Evolutionary conservation across 768 basidiomycete species (phyloP), one percentile per base, ranked within the genome.

Genomic region (Neoboletus brunneissimus): DNA sequence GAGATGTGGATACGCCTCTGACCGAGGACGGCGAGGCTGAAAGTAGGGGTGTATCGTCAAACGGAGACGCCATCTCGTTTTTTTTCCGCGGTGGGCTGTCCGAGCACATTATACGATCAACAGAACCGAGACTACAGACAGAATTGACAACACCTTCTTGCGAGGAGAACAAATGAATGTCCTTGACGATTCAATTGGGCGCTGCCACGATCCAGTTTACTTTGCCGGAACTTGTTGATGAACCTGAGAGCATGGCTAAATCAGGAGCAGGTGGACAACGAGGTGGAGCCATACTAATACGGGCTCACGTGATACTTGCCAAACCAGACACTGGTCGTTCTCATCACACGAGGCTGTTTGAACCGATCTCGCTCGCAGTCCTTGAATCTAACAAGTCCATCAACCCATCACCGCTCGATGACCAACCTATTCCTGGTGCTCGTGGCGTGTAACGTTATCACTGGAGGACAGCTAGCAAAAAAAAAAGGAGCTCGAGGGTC

Each of bases 1-100:
- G 76, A 23, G 81, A 81, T 18, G 68, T 55, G 9, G 81, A 81
- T 18, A 69, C 54, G 9, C 67, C 72, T 41, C 67, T 56, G 37
- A 75, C 64, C 18, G 81, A 77, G n/a, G 74, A 55, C 9, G 82
- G 79, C 6, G 82, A 82, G 4, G 53, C 67, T 40, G 77, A 72
- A 13, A 76, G 57, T 31, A 66, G 58, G 2, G 54, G 60, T 10
- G 61, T 60, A 34, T 76, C 78, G 43, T 64, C 62, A 20, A 73
- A 68, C 1, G 76, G 72, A 34, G 78, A 77, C 31, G 72, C 65
- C 78, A 79, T 79, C 43, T 55, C 51, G 38, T 11, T 25, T 45
- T 43, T 27, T 27, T 22, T 48, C n/a, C n/a, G 52, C n/a, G 32
- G 42, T 20, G 27, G 43, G 31, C 61, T 55, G 45, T 58, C 42